Percentiles rank a stretch among this genome's conserved stretches.
Conservation (phyloP, 495 filamentous ascomycete genomes). For the Hypoxylon cercidicola region DNA sequence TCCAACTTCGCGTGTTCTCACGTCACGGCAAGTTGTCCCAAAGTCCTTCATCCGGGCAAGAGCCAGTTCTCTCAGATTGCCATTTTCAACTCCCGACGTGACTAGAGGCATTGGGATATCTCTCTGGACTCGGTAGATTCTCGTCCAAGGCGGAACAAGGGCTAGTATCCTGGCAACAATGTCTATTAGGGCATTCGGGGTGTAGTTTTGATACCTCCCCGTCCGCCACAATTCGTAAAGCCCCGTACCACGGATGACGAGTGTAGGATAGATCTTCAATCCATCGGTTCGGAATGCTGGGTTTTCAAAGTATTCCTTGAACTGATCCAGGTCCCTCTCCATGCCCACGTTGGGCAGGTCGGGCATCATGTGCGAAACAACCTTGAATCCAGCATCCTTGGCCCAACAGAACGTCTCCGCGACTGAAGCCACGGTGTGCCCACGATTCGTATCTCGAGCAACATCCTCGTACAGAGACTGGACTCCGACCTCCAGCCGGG, state of each 20-base stretch:
- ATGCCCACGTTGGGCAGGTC: conserved; percentile 98
- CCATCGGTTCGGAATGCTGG: conserved; percentile 97
- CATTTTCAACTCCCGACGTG: conserved; percentile 96
- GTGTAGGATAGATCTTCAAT: conserved; percentile 96
- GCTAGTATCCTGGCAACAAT: conserved; percentile 94
- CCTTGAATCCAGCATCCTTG: conserved; percentile 98
- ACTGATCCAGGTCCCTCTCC: conserved; percentile 96
- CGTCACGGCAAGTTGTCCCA: conserved; percentile 94
- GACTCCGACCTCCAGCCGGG: conserved; percentile 91
- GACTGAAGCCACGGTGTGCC: conserved; percentile 93
- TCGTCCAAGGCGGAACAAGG: conserved; percentile 94
- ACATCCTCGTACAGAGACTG: conserved; percentile 98
- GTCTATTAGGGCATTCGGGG: conserved; percentile 94
- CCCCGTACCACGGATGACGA: conserved; percentile 96
- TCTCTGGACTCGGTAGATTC: conserved; percentile 97
- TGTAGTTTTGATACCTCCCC: conserved; percentile 97
- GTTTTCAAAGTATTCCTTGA: conserved; percentile 97
- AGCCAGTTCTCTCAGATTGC: conserved; percentile 92
- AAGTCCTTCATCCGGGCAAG: conserved; percentile 98
- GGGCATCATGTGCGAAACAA: conserved; percentile 99
- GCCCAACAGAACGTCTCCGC: conserved; percentile 93
- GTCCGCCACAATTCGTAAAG: conserved; percentile 98
- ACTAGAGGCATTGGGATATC: conserved; percentile 99
- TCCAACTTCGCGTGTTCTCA: conserved; percentile 96
- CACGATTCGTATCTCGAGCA: conserved; percentile 96